Evolutionary conservation across 768 basidiomycete species (phyloP), one percentile per base, ranked within the genome.

Genomic region (Suillus cothurnatus): DNA sequence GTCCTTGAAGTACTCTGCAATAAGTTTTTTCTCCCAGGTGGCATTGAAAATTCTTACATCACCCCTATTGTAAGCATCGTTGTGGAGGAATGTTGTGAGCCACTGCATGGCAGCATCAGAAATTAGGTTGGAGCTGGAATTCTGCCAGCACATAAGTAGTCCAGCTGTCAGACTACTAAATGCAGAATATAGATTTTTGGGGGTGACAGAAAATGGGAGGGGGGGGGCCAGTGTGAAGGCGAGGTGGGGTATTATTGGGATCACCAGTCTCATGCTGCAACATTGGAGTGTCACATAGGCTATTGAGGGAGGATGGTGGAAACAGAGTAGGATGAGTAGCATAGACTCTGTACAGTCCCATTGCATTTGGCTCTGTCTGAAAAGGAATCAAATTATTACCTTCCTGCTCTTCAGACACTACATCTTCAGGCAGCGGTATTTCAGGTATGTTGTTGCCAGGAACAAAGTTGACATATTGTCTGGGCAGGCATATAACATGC

Each of bases 41-140:
- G 61, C 66, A 43, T 49, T 62, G 61, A 77, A 76, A 4, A 58
- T 67, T 1, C 34, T 4, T n/a, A 78, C 64, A 26, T 76, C 69
- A 19, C 63, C 41, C 0, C 21, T 6, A 12, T 70, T 61, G 62
- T 78, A 77, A 38, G 39, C 2, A 2, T 41, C 39, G 17, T 41
- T 17, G 2, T 41, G 6, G 39, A 41, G 39, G 39, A 41, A 41
- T 19, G 39, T 41, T 7, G 17, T 19, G 17, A 41, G 39, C 19
- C 66, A 62, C n/a, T 79, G 58, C 43, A 47, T 12, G 11, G 45
- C 45, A 47, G 45, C n/a, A 23, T 47, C 45, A 8, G 45, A 47
- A 47, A 47, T 12, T 0, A 47, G n/a, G 4, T 47, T 47, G 0
- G n/a, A 47, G 45, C 45, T 47, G n/a, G 45, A 47, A 4, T 47